Conservation (phyloP, 805 yeast genomes). For the Candida orba region DNA sequence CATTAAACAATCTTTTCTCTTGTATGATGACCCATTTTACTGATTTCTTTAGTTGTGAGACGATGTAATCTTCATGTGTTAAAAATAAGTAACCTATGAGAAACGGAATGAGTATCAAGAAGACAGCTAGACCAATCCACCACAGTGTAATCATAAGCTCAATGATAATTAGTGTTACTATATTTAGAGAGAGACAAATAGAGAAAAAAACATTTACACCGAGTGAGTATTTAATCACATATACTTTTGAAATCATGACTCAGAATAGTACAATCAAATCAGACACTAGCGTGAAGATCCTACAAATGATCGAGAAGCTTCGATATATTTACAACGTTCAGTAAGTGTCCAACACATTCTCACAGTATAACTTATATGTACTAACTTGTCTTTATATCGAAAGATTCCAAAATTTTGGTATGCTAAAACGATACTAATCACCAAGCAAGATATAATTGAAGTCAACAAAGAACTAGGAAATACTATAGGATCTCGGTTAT, state of each 20-base stretch:
- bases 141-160: too few relatives aligned
- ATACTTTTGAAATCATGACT: too few relatives aligned
- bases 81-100: too few relatives aligned
- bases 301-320: slow-evolving; percentile 1
- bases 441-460: slow-evolving; percentile 17
- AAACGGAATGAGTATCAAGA: too few relatives aligned
- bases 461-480: slow-evolving; percentile 18
- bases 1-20: slow-evolving; percentile 14
- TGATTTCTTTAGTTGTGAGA: neutral
- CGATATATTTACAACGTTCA: slow-evolving; percentile 3
- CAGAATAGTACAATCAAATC: neutral
- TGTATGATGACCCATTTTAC: neutral
- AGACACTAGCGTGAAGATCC: neutral
- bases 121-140: too few relatives aligned
- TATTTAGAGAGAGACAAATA: too few relatives aligned
- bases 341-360: neutral
- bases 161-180: too few relatives aligned
- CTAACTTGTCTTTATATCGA: too few relatives aligned
- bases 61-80: neutral
- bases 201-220: too few relatives aligned
- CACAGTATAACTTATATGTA: too few relatives aligned
- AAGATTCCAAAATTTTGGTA: slow-evolving; percentile 17
- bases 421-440: slow-evolving; percentile 12
- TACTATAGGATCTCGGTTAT: neutral
- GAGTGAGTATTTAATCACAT: neutral